These are phyloP conservation scores for Hordeum vulgare DNA, from an alignment of 176 grass and related monocot species.

Conservation along the genomic window MorexV3_pseudomolecules_assembly NC_058520.1:505948858-505949357, in stretches of 20 bases:
- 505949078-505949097: slow-evolving; percentile 19
- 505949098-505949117: slow-evolving; percentile 30
- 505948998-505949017: slow-evolving; percentile 16
- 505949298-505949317: slow-evolving; percentile 2
- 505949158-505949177: neutral
- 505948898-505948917: neutral
- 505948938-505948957: neutral
- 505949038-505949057: slow-evolving; percentile 41
- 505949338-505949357: slow-evolving; percentile 5
- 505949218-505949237: slow-evolving; percentile 47
- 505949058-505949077: slow-evolving; percentile 24
- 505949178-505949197: slow-evolving; percentile 14
- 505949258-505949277: slow-evolving; percentile 16
- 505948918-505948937: neutral
- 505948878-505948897: neutral
- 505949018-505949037: slow-evolving; percentile 25
- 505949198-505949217: slow-evolving; percentile 24
- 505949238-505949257: slow-evolving; percentile 32
- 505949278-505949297: slow-evolving; percentile 18
- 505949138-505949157: neutral
- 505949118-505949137: neutral
- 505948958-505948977: neutral
- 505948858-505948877: neutral
- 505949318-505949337: slow-evolving; percentile 75
- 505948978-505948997: neutral